These are phyloP conservation scores for Filobasidium wieringae DNA, from an alignment of 768 basidiomycete genomes.

Conservation along the genomic window DNA sequence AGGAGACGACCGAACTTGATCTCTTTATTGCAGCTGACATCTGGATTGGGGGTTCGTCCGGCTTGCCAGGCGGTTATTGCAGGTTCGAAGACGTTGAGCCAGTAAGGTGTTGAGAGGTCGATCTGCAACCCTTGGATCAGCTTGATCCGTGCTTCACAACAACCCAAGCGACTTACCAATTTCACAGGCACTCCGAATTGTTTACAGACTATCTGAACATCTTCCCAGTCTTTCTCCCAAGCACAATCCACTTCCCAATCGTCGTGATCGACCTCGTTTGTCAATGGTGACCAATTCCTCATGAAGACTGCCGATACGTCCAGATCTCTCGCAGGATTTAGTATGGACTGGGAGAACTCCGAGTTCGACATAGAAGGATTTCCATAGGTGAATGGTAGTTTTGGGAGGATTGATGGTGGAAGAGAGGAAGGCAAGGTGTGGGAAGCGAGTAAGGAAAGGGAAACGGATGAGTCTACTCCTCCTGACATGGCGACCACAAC, in stretches of 20 bases:
- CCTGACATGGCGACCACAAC: conserved; percentile 91
- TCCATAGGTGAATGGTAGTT: neutral
- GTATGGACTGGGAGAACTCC: neutral
- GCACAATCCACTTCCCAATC: conserved; percentile 83
- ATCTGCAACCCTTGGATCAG: conserved; percentile 44
- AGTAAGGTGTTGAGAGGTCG: conserved; percentile 82
- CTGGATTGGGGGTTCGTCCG: conserved; percentile 81
- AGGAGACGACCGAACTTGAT: conserved; percentile 53
- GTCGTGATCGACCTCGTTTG: conserved; percentile 36
- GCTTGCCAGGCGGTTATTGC: conserved; percentile 62
- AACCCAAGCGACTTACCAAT: conserved; percentile 46
- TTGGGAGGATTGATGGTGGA: neutral
- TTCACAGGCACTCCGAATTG: conserved; percentile 59
- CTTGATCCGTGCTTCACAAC: neutral
- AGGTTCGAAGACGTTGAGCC: conserved; percentile 82
- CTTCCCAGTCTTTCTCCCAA: conserved; percentile 92
- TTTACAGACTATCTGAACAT: conserved; percentile 69
- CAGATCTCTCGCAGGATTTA: conserved; percentile 46
- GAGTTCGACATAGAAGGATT: neutral
- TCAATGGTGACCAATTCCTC: conserved; percentile 63
- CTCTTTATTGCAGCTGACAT: conserved; percentile 76
- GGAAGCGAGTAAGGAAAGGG: conserved; percentile 59
- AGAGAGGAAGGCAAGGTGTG: conserved; percentile 1
- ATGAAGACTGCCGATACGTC: conserved; percentile 83
- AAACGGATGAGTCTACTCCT: conserved; percentile 85